These are phyloP conservation scores for Cicer pinnatifidum DNA, from an alignment of 306 rosid species.

Conservation along the genomic window DNA sequence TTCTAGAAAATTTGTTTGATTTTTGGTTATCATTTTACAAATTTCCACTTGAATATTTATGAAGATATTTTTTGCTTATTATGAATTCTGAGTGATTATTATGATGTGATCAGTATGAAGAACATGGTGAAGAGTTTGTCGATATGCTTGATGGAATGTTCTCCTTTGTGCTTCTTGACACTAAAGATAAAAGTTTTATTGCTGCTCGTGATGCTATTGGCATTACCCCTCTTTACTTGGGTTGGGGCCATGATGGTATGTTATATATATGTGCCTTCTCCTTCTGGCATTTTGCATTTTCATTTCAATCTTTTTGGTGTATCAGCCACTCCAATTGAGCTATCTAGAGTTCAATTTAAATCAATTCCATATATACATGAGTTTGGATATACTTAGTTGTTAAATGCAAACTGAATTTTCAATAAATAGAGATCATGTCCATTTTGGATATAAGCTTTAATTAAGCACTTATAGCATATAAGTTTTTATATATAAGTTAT, in stretches of 20 bases:
- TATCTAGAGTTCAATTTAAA: slow-evolving; percentile 33
- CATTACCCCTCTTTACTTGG: slow-evolving; percentile 87
- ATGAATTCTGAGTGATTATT: slow-evolving; percentile 28
- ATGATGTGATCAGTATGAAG: slow-evolving; percentile 74
- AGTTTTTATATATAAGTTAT: too few species aligned
- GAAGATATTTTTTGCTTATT: not conserved
- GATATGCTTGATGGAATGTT: slow-evolving; percentile 97
- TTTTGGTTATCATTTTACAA: slow-evolving; percentile 4
- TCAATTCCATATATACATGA: slow-evolving; percentile 20
- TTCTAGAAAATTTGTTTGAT: slow-evolving; percentile 27
- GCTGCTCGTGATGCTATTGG: slow-evolving; percentile 98
- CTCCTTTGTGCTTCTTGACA: slow-evolving; percentile 91
- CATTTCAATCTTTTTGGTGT: slow-evolving; percentile 19
- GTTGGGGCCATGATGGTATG: slow-evolving; percentile 99
- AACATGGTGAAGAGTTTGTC: slow-evolving; percentile 88
- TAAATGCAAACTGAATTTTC: not conserved
- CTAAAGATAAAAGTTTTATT: slow-evolving; percentile 73
- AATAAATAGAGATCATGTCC: not conserved
- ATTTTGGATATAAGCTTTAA: too few species aligned
- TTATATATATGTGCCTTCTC: slow-evolving; percentile 38
- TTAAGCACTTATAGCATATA: too few species aligned
- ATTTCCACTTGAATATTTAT: slow-evolving; percentile 11
- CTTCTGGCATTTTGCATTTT: slow-evolving; percentile 3
- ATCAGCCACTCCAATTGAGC: not conserved
- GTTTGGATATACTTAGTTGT: slow-evolving; percentile 22